These are phyloP conservation scores for Neonectria neomacrospora DNA, from an alignment of 2,329 filamentous ascomycete genomes.

Conservation along the genomic window DNA sequence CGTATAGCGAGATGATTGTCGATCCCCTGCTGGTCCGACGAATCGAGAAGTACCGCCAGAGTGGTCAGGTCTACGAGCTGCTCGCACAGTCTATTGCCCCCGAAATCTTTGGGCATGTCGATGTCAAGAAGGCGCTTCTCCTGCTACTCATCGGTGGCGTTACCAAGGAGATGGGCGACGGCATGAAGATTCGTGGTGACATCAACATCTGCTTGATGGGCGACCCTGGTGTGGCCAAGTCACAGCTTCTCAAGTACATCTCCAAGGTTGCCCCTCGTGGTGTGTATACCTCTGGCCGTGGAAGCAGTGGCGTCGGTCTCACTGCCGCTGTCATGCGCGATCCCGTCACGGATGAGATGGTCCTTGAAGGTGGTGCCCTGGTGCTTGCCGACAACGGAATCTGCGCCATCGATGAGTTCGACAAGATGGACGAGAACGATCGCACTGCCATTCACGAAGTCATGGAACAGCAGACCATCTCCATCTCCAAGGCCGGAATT, in stretches of 20 bases:
- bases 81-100: constrained; percentile 96
- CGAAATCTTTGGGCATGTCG: constrained; percentile 94
- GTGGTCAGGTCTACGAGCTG: constrained; percentile 94
- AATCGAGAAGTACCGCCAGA: constrained; percentile 86
- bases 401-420: constrained; percentile 88
- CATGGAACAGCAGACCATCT: constrained; percentile 90
- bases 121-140: constrained; percentile 98
- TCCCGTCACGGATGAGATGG: constrained; percentile 86
- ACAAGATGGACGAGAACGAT: constrained; percentile 90
- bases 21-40: constrained; percentile 82
- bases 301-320: constrained; percentile 83
- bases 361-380: constrained; percentile 81
- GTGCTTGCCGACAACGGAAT: constrained; percentile 85
- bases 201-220: constrained; percentile 99
- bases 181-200: constrained; percentile 98
- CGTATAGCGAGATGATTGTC: constrained; percentile 90
- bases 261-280: constrained; percentile 96
- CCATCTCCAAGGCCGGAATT: constrained; percentile 80
- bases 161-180: constrained; percentile 95
- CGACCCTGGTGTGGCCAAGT: constrained; percentile 99
- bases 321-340: constrained; percentile 87
- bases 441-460: constrained; percentile 87
- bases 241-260: constrained; percentile 97
- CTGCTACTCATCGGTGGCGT: constrained; percentile 95
- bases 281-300: constrained; percentile 84